Evolutionary conservation across 306 rosid genomes (phyloP).

Genomic region (Quillaja saponaria): DNA sequence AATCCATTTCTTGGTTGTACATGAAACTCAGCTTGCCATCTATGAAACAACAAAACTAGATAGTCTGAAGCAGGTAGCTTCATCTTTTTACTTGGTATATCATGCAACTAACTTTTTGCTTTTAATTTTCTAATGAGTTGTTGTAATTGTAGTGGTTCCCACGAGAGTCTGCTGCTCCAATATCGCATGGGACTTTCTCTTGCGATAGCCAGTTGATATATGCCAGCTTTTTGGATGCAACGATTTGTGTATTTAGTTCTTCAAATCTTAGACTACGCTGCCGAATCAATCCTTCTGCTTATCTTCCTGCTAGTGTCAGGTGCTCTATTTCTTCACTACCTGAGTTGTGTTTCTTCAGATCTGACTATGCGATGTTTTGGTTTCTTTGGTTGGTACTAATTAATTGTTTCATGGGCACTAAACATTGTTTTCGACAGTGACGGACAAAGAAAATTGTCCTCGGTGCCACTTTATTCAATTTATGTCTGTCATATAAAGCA

Average conservation of each 20-base stretch:
- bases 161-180: constrained; percentile 79
- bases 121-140: constrained; percentile 17
- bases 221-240: constrained; percentile 89
- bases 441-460: too few species aligned
- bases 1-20: constrained; percentile 78
- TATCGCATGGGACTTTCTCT: constrained; percentile 94
- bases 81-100: constrained; percentile 4
- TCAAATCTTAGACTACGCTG: constrained; percentile 81
- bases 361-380: too few species aligned
- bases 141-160: constrained; percentile 65
- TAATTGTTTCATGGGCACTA: too few species aligned
- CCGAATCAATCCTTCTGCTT: constrained; percentile 81
- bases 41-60: constrained; percentile 86
- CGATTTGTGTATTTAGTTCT: constrained; percentile 71
- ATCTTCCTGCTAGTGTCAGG: constrained; percentile 83
- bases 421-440: too few species aligned
- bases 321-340: too few species aligned
- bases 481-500: too few species aligned
- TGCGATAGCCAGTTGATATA: constrained; percentile 92
- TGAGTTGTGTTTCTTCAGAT: too few species aligned
- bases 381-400: too few species aligned
- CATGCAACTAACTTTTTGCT: constrained; percentile 4
- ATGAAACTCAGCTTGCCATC: constrained; percentile 93
- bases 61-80: constrained; percentile 67
- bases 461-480: too few species aligned